Evolutionary conservation across 257 asterid genomes (phyloP).

Genomic region (Capsicum baccatum): DNA sequence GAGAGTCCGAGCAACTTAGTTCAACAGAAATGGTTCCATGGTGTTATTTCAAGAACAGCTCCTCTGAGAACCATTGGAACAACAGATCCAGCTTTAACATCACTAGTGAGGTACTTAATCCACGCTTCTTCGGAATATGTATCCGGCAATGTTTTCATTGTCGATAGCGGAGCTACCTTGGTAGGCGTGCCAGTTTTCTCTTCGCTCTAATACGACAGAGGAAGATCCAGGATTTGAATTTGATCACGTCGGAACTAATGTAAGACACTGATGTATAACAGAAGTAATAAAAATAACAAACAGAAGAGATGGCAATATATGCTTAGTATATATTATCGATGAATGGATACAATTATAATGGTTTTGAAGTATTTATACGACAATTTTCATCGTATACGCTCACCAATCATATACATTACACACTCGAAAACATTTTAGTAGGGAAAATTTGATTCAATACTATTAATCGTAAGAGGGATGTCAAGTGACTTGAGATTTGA

Average conservation of each 20-base stretch:
- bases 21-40: neutral
- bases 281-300: neutral
- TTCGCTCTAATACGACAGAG: neutral
- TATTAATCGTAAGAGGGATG: neutral
- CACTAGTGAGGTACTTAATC: neutral
- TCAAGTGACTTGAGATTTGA: too few relatives aligned
- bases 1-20: neutral
- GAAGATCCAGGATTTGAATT: neutral
- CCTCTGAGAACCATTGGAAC: constrained; percentile 4
- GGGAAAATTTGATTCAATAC: constrained; percentile 4
- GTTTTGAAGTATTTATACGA: constrained; percentile 13
- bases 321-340: neutral
- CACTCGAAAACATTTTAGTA: constrained; percentile 25
- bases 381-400: neutral
- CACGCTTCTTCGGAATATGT: constrained; percentile 1
- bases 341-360: neutral
- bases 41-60: neutral
- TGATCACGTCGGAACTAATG: neutral
- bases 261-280: neutral
- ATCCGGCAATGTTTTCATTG: neutral
- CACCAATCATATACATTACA: constrained; percentile 29
- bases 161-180: neutral
- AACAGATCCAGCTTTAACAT: neutral
- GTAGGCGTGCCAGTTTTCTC: neutral
- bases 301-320: neutral